Base-by-base conservation (phyloP, 495 filamentous ascomycete genomes). In the Aspergillus sclerotiicarbonarius region DNA sequence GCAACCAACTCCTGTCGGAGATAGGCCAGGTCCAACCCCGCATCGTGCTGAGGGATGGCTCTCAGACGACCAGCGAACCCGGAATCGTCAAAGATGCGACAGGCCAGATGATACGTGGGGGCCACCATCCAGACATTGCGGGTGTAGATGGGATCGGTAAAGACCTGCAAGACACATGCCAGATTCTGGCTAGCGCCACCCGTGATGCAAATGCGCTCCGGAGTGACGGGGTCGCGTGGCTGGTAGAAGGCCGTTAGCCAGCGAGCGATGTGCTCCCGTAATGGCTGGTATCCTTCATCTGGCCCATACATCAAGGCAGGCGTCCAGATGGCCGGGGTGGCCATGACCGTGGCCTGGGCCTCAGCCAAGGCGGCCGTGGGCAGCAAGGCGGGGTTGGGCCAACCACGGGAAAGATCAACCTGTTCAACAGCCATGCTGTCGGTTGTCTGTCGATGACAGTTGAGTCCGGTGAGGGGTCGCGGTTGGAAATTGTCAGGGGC, bases 101-200 rank as follows among this genome's bases (percentile, higher is more conserved):
- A 87, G 0, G 87, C 90, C 9, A 94, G 76, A 65, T 86, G 87
- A 64, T 96, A 97, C 18, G 87, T 86, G 31, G 92, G 92, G 41
- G 86, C 83, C 0, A 90, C 84, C 70, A 89, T 76, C 87, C 91
- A 96, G 20, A 95, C 82, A 62, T 80, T 82, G 43, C 82, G 77
- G 15, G 92, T 96, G 63, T 87, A 89, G 2, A 76, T 67, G 0
- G 90, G 89, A 65, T 95, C 91, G 0, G 90, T 88, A 59, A 87
- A 96, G 16, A 85, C 83, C 63, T 84, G 80, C 29, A 97, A 74
- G 3, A 92, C 71, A 59, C 80, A 85, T 1, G 86, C 88, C 8
- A 96, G 71, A 63, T 84, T 89, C 71, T 93, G 90, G 51, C 80
- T 85, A 3, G 92, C 92, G 13, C 85, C 92, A 32, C 90, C 87